phyloP scores from a whole-genome alignment of 352 stramenopile genomes.

The Phytophthora uliginosa region DNA sequence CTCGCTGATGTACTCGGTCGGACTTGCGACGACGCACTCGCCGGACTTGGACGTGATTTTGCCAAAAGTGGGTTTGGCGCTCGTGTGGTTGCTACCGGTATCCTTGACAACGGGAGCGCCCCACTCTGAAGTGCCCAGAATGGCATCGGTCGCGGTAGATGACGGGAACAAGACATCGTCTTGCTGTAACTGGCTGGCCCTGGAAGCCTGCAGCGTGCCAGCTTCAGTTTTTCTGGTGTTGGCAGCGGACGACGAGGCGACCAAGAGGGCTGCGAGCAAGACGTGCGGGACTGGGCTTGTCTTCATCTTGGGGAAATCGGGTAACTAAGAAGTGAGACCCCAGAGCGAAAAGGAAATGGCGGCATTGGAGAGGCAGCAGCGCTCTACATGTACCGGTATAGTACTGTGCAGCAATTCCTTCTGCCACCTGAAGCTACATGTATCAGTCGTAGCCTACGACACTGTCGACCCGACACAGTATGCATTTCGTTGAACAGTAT shows the following conservation, averaged over 20 bases:
- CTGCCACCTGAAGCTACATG: too few species aligned
- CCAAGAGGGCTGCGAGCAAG: conserved; percentile 3
- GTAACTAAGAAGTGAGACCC: background rate
- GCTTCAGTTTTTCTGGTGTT: background rate
- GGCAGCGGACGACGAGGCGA: background rate
- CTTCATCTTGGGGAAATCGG: conserved; percentile 10
- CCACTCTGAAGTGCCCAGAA: conserved; percentile 5
- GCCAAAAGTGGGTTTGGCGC: conserved; percentile 20
- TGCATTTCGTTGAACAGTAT: conserved; percentile 4
- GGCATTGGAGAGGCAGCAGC: too few species aligned
- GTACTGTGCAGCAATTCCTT: too few species aligned
- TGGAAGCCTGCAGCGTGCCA: background rate
- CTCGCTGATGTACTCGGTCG: conserved; percentile 26
- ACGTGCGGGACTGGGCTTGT: background rate
- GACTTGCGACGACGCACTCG: conserved; percentile 14
- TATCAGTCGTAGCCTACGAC: background rate
- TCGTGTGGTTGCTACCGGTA: conserved; percentile 19
- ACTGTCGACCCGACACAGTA: background rate
- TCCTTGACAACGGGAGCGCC: conserved; percentile 24
- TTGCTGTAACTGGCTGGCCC: background rate
- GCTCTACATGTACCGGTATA: too few species aligned
- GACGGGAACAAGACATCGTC: background rate
- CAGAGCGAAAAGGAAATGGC: background rate
- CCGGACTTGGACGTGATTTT: conserved; percentile 24
- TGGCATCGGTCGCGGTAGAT: background rate